Evolutionary conservation across 306 rosid genomes (phyloP).

Genomic region (Cicer arietinum): DNA sequence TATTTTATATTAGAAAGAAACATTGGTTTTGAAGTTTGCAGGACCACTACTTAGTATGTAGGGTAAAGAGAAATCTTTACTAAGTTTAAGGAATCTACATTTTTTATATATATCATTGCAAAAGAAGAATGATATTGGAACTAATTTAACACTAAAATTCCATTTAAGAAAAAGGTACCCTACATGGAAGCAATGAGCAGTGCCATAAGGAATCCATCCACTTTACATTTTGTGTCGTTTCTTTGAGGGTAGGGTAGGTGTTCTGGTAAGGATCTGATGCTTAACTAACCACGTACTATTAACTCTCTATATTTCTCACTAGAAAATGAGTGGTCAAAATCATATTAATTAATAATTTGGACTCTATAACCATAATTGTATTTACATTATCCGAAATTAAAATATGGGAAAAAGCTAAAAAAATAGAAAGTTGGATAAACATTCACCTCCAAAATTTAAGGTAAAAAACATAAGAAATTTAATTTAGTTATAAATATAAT

Average conservation of each 20-base stretch:
- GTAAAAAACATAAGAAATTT: too few relatives aligned
- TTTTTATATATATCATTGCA: constrained; percentile 35
- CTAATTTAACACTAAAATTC: constrained; percentile 19
- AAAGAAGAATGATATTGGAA: constrained; percentile 37
- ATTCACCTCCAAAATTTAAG: too few relatives aligned
- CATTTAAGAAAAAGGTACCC: constrained; percentile 44
- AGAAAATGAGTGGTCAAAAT: constrained; percentile 45
- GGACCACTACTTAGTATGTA: constrained; percentile 48
- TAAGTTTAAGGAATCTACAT: constrained; percentile 51
- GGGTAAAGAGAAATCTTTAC: constrained; percentile 41
- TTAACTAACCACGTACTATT: constrained; percentile 14
- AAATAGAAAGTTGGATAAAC: too few relatives aligned
- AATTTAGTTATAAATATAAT: too few relatives aligned
- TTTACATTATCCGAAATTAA: too few relatives aligned
- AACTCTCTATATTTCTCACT: constrained; percentile 32
- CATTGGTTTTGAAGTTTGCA: constrained; percentile 38
- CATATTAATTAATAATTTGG: too few relatives aligned
- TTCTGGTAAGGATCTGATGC: constrained; percentile 23
- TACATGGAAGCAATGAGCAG: constrained; percentile 41
- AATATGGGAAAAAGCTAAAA: too few relatives aligned
- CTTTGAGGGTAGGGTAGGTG: constrained; percentile 38
- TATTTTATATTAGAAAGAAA: constrained; percentile 24
- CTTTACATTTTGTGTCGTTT: constrained; percentile 44
- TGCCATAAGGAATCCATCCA: constrained; percentile 39
- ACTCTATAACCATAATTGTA: too few relatives aligned